Evolutionary conservation across 306 rosid species (phyloP).

Genomic region (Sindora glabra): DNA sequence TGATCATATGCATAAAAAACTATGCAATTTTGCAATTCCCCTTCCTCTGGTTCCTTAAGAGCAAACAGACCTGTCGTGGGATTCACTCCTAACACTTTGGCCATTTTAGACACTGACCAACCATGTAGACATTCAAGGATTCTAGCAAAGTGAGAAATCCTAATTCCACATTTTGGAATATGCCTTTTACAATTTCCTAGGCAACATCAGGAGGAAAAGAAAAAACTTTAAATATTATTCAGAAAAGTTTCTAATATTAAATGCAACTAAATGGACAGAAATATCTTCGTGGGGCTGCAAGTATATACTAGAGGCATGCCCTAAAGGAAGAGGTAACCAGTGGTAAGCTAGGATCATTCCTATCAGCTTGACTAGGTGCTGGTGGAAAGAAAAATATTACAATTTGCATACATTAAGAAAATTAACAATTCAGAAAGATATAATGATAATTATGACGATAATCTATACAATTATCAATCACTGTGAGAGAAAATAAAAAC

Average conservation of each 20-base stretch:
- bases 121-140: conserved; percentile 52
- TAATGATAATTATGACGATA: no score
- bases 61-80: conserved; percentile 57
- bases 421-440: no score
- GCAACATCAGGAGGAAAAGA: neutral
- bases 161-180: conserved; percentile 47
- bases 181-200: conserved; percentile 59
- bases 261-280: neutral
- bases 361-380: conserved; percentile 54
- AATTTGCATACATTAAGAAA: no score
- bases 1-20: conserved; percentile 60
- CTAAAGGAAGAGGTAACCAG: conserved; percentile 68
- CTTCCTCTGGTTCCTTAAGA: conserved; percentile 50
- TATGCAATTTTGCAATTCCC: conserved; percentile 50
- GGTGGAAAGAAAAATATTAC: no score
- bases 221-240: neutral
- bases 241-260: neutral
- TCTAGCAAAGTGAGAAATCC: conserved; percentile 58
- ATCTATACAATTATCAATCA: no score
- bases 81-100: conserved; percentile 61
- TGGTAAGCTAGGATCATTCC: conserved; percentile 62
- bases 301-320: conserved; percentile 51
- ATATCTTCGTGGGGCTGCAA: neutral
- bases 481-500: no score
- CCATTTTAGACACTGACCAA: conserved; percentile 50